Percentiles rank a stretch among this genome's conserved stretches.
phyloP scores from a whole-genome alignment of 1,284 basidiomycete genomes.

The Volvariella volvacea region DNA sequence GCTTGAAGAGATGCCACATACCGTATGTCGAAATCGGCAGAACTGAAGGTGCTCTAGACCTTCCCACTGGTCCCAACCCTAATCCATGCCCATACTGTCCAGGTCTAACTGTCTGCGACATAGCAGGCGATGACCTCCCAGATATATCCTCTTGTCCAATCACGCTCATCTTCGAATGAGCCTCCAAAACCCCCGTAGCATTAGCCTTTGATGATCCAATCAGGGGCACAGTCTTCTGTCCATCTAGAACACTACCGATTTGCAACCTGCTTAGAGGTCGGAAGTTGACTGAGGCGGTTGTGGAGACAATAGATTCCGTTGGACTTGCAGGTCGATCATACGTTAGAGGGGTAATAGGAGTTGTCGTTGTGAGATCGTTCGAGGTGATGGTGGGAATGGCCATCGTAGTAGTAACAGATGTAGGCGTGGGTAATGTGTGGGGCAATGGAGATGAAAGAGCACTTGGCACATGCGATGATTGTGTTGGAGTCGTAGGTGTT shows the following conservation, averaged over 20 bases:
- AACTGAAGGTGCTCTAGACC: constrained; percentile 35
- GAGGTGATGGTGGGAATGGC: constrained; percentile 15
- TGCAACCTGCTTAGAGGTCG: constrained; percentile 56
- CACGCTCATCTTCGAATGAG: constrained; percentile 53
- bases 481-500: constrained; percentile 15
- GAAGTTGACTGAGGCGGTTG: constrained; percentile 55
- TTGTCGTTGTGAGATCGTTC: constrained; percentile 22
- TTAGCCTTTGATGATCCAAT: constrained; percentile 75
- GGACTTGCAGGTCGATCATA: constrained; percentile 61
- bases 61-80: neutral
- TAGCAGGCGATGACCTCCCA: constrained; percentile 64
- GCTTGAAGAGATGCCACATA: constrained; percentile 33
- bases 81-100: constrained; percentile 26
- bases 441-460: constrained; percentile 21
- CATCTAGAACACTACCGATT: constrained; percentile 53
- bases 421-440: constrained; percentile 9
- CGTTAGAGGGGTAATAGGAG: constrained; percentile 23
- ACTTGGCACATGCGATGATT: constrained; percentile 12
- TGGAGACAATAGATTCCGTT: constrained; percentile 66
- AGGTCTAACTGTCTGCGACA: constrained; percentile 42
- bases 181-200: constrained; percentile 70
- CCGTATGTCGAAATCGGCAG: constrained; percentile 67
- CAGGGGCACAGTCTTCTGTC: constrained; percentile 79
- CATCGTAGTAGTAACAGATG: constrained; percentile 8
- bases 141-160: constrained; percentile 63